A percentile compares a stretch with the other conserved stretches of the same genome.
Evolutionary conservation across 1,284 basidiomycete species (phyloP).

Genomic region (Ceratobasidium sp.): DNA sequence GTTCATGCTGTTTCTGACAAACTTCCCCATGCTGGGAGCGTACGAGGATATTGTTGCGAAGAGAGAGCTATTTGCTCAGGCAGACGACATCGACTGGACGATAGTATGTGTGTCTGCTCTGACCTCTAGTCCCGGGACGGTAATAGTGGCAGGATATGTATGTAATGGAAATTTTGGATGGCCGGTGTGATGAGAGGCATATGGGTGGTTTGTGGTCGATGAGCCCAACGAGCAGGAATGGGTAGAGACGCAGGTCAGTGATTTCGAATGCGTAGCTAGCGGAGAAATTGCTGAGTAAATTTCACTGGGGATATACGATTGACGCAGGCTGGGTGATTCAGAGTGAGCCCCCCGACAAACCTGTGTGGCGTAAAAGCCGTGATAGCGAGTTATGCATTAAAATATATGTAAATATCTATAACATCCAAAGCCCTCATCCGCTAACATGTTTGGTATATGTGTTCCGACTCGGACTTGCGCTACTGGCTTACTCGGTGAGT

Average conservation of each 20-base stretch:
- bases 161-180: background rate
- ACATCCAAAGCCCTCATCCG: background rate
- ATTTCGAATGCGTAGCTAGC: no score
- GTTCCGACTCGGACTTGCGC: no score
- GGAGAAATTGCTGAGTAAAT: no score
- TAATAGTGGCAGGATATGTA: background rate
- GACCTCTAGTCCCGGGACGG: background rate
- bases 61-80: background rate
- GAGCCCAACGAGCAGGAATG: background rate
- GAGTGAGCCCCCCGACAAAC: no score
- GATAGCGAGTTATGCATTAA: no score
- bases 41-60: background rate
- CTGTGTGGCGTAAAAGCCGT: no score
- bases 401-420: no score
- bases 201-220: background rate
- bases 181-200: background rate
- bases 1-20: background rate
- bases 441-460: background rate
- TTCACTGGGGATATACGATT: no score
- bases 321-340: no score
- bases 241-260: background rate
- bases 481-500: no score
- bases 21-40: background rate
- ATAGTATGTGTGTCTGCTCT: background rate
- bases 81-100: background rate